These are phyloP conservation scores for Monosporascus sp. DNA, from an alignment of 2,329 filamentous ascomycete genomes.

Conservation along the genomic window DNA sequence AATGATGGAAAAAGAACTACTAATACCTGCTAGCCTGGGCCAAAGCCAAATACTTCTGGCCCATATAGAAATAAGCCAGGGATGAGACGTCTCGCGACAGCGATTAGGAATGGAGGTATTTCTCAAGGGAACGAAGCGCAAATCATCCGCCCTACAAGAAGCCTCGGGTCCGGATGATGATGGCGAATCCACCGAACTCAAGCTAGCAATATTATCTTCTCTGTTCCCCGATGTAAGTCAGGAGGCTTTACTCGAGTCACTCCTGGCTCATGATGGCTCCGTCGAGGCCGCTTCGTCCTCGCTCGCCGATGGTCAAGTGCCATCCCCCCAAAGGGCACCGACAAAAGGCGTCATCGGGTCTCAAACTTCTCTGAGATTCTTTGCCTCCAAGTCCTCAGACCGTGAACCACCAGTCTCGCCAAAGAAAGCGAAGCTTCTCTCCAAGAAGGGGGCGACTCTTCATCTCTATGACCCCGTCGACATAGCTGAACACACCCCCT, in stretches of 20 bases:
- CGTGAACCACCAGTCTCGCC: slow-evolving; percentile 10
- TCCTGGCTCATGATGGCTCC: slow-evolving; percentile 73
- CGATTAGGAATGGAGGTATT: slow-evolving; percentile 49
- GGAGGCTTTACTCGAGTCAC: slow-evolving; percentile 67
- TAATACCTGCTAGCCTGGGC: no score
- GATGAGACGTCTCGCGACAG: not conserved
- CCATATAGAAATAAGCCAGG: not conserved
- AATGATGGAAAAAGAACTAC: no score
- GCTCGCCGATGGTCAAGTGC: slow-evolving; percentile 33
- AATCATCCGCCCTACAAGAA: slow-evolving; percentile 20
- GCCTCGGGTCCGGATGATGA: slow-evolving; percentile 11
- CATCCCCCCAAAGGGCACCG: slow-evolving; percentile 28
- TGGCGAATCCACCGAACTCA: slow-evolving; percentile 79
- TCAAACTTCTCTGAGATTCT: slow-evolving; percentile 59
- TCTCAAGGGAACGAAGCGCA: slow-evolving; percentile 50
- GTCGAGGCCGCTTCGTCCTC: slow-evolving; percentile 59
- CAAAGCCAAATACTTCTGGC: no score
- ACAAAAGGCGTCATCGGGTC: slow-evolving; percentile 37
- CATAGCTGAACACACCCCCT: slow-evolving; percentile 78
- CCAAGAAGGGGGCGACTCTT: slow-evolving; percentile 75
- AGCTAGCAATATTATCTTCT: slow-evolving; percentile 78
- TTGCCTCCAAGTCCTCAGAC: slow-evolving; percentile 27
- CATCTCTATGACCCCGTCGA: slow-evolving; percentile 79
- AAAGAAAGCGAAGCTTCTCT: slow-evolving; percentile 48
- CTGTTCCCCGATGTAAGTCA: slow-evolving; percentile 61